These are phyloP conservation scores for Urostyla sp. DNA, from an alignment of 73 alveolate species.

Conservation along the genomic window DNA sequence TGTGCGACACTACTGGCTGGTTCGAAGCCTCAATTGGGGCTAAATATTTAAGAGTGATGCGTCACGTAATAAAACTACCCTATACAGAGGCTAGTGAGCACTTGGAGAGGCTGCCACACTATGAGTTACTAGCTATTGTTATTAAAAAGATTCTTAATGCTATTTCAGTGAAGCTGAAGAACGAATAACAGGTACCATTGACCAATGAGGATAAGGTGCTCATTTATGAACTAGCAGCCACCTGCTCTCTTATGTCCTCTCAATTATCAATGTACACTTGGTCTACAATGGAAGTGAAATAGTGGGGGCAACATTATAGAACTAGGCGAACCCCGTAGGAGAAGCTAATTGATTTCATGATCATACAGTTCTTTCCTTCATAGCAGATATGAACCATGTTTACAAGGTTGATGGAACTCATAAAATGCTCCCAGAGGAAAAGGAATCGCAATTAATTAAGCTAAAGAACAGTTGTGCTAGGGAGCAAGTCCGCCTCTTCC, in stretches of 20 bases:
- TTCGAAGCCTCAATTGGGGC: slow-evolving; percentile 79
- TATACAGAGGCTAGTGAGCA: slow-evolving; percentile 32
- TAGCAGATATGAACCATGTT: slow-evolving; percentile 30
- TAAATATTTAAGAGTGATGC: slow-evolving; percentile 81
- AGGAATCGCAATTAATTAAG: slow-evolving; percentile 6
- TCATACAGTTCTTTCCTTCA: slow-evolving; percentile 17
- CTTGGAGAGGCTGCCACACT: background rate
- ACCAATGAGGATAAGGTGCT: slow-evolving; percentile 45
- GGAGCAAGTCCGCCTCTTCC: slow-evolving; percentile 24
- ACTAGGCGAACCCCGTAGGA: slow-evolving; percentile 50
- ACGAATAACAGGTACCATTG: slow-evolving; percentile 13
- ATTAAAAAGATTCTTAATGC: slow-evolving; percentile 32
- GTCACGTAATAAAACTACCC: slow-evolving; percentile 52
- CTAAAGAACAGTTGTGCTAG: background rate
- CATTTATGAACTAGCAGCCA: slow-evolving; percentile 43
- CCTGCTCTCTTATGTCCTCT: slow-evolving; percentile 23
- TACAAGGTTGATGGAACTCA: slow-evolving; percentile 16
- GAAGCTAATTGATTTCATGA: slow-evolving; percentile 14
- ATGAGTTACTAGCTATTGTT: slow-evolving; percentile 27
- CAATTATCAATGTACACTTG: slow-evolving; percentile 36
- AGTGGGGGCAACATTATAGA: slow-evolving; percentile 28
- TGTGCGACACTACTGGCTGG: slow-evolving; percentile 93
- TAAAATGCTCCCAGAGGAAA: background rate
- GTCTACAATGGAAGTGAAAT: slow-evolving; percentile 40
- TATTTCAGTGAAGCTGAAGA: slow-evolving; percentile 10